Conservation (phyloP, 345 rosid species). For the Eucalyptus curtisii region DNA sequence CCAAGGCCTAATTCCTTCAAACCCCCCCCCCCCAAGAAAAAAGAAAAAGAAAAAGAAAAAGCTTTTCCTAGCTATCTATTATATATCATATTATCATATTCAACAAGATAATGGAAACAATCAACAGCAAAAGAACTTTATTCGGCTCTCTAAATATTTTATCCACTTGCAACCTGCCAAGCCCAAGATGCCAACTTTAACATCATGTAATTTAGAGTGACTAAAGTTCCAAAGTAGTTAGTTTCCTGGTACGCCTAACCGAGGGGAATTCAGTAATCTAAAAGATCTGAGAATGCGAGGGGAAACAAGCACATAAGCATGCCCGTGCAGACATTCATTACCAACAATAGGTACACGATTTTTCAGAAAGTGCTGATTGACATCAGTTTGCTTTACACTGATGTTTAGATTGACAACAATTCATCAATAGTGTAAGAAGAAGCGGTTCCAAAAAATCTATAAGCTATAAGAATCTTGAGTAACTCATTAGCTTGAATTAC, state of each 20-base stretch:
- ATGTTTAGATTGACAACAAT: not conserved
- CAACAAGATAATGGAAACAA: not conserved
- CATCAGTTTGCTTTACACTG: not conserved
- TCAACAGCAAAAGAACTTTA: not conserved
- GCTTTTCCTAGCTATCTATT: not conserved
- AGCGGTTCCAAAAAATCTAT: not conserved
- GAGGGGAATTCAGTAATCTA: not conserved
- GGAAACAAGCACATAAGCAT: not conserved
- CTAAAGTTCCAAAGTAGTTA: not conserved
- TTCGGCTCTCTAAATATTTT: not conserved
- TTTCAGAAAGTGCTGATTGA: not conserved
- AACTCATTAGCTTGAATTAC: conserved; percentile 10
- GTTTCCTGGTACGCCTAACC: not conserved
- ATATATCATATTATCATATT: not conserved
- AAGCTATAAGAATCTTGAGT: not conserved
- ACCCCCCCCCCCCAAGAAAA: rapidly evolving
- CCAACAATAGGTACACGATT: not conserved
- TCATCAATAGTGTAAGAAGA: not conserved
- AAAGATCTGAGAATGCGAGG: not conserved
- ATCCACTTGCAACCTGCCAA: not conserved
- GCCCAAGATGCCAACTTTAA: not conserved
- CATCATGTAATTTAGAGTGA: not conserved
- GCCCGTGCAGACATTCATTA: not conserved
- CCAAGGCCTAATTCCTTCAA: not conserved
- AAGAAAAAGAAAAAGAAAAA: not conserved